phyloP scores from a whole-genome alignment of 208 protist species.

The Wallacemonas collosoma region DNA sequence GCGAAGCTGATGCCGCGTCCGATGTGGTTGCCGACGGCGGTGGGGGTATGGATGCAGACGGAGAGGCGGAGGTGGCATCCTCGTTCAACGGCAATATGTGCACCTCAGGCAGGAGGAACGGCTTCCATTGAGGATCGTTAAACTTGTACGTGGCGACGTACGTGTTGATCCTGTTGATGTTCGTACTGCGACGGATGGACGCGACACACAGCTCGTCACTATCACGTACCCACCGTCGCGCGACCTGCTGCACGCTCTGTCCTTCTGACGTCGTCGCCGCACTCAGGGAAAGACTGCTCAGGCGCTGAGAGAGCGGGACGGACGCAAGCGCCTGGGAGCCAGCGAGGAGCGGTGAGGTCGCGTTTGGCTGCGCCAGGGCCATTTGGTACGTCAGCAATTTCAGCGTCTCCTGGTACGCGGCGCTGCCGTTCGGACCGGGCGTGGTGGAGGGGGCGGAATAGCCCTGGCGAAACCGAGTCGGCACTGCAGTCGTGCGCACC shows the following conservation, averaged over 20 bases:
- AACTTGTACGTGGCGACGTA: slow-evolving; percentile 92
- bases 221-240: slow-evolving; percentile 84
- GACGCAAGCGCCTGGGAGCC: not conserved
- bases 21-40: slow-evolving; percentile 2
- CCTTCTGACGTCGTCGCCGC: slow-evolving; percentile 14
- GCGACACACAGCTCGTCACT: slow-evolving; percentile 84
- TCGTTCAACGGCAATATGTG: slow-evolving; percentile 31
- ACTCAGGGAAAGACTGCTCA: slow-evolving; percentile 16
- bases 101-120: slow-evolving; percentile 78
- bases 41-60: slow-evolving; percentile 5
- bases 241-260: slow-evolving; percentile 16
- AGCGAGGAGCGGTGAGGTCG: slow-evolving; percentile 55
- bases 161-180: slow-evolving; percentile 76
- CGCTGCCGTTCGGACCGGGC: not conserved
- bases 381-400: slow-evolving; percentile 73
- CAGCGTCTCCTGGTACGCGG: slow-evolving; percentile 29
- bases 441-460: not conserved
- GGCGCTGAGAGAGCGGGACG: slow-evolving; percentile 4
- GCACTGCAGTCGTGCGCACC: not conserved
- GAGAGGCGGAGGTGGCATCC: not conserved
- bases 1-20: not conserved
- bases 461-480: not conserved
- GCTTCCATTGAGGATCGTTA: slow-evolving; percentile 80
- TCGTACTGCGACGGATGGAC: slow-evolving; percentile 68
- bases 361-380: slow-evolving; percentile 63